Conservation (phyloP, 2,329 filamentous ascomycete genomes). For the Arthrobotrys entomopaga region DNA sequence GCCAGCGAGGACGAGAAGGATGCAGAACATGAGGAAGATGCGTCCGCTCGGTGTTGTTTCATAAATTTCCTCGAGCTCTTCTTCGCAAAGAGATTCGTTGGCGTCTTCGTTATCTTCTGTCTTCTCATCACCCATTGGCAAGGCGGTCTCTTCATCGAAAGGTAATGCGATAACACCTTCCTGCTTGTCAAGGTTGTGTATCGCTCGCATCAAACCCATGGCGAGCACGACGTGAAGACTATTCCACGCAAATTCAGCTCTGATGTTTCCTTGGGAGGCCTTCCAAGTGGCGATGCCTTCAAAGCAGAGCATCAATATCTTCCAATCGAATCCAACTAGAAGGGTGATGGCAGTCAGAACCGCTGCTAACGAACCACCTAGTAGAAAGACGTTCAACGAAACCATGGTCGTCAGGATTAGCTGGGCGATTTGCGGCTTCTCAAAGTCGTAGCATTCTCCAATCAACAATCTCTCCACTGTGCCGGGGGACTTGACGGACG, state of each 20-base stretch:
- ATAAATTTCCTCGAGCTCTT: not conserved
- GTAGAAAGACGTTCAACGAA: conserved; percentile 28
- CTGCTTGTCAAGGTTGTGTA: conserved; percentile 27
- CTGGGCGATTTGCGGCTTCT: conserved; percentile 35
- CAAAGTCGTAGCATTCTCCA: conserved; percentile 28
- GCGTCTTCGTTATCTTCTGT: not conserved
- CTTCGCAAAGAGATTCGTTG: not conserved
- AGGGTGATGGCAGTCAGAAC: conserved; percentile 15
- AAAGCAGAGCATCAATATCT: conserved; percentile 18
- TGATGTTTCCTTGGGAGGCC: conserved; percentile 9
- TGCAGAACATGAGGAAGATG: conserved; percentile 30
- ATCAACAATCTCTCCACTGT: conserved; percentile 27
- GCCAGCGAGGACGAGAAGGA: conserved; percentile 14
- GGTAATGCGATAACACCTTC: conserved; percentile 38
- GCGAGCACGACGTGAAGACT: conserved; percentile 29
- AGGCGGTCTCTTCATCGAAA: conserved; percentile 25
- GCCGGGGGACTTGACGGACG: not conserved
- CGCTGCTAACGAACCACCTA: conserved; percentile 19
- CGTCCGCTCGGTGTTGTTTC: not conserved
- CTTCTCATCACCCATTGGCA: conserved; percentile 4
- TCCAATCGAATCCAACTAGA: conserved; percentile 39
- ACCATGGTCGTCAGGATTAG: conserved; percentile 29
- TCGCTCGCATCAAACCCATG: conserved; percentile 16
- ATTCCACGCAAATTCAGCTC: conserved; percentile 32
- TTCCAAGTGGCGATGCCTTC: conserved; percentile 40